phyloP scores from a whole-genome alignment of 805 yeast species.

The Blastobotrys muscicola region DNA sequence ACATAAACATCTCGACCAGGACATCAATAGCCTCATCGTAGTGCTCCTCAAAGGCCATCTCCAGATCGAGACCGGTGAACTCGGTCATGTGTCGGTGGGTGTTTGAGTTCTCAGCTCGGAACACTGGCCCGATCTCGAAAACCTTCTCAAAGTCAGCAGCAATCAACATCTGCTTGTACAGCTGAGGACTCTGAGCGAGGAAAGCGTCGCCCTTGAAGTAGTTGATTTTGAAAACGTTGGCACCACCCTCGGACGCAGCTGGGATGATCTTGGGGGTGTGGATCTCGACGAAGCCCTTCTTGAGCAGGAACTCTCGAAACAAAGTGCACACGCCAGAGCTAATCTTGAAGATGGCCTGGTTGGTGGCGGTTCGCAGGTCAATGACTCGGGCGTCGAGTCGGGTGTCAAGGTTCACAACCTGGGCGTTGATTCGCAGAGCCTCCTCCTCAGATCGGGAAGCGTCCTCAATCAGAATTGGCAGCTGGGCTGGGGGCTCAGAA shows the following conservation, averaged over 20 bases:
- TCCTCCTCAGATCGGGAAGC: conserved; percentile 85
- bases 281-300: conserved; percentile 70
- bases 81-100: conserved; percentile 99
- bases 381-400: conserved; percentile 91
- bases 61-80: conserved; percentile 93
- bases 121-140: conserved; percentile 94
- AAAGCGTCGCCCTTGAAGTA: conserved; percentile 91
- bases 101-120: conserved; percentile 98
- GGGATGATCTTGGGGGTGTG: conserved; percentile 95
- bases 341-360: conserved; percentile 93
- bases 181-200: conserved; percentile 96
- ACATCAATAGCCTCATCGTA: conserved; percentile 78
- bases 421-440: conserved; percentile 74
- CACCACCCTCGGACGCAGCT: conserved; percentile 96
- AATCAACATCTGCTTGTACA: conserved; percentile 94
- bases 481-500: conserved; percentile 81
- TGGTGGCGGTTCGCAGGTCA: conserved; percentile 92
- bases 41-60: conserved; percentile 97
- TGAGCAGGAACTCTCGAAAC: conserved; percentile 77
- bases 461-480: conserved; percentile 93
- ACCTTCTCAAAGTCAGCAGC: conserved; percentile 97
- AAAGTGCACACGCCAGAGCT: conserved; percentile 81
- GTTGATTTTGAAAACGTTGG: conserved; percentile 87
- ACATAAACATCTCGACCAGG: conserved; percentile 66
- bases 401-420: conserved; percentile 92